A percentile compares a stretch with the other conserved stretches of the same genome.
Conservation (phyloP, 2,329 filamentous ascomycete genomes). For the Neofusicoccum cordaticola region DNA sequence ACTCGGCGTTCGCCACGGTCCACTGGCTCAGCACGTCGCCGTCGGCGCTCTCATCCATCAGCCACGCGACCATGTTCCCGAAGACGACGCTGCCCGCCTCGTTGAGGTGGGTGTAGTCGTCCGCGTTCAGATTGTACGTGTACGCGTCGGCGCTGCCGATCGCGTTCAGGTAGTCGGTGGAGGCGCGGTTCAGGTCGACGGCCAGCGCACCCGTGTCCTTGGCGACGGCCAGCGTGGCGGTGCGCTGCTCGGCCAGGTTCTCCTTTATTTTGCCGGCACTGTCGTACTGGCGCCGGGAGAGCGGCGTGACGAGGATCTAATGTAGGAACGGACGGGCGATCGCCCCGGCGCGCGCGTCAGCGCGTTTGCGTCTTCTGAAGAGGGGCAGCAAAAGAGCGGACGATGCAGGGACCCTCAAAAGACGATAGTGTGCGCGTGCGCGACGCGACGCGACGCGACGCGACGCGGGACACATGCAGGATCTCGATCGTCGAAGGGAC, state of each 20-base stretch:
- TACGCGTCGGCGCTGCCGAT: slow-evolving; percentile 4
- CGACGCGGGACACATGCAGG: background rate
- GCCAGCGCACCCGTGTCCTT: background rate
- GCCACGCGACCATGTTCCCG: slow-evolving; percentile 13
- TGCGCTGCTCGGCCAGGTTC: slow-evolving; percentile 11
- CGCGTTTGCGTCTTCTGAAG: background rate
- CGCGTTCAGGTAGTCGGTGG: slow-evolving; percentile 8
- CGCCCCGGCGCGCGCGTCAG: background rate
- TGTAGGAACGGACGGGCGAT: background rate
- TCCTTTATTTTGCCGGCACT: background rate
- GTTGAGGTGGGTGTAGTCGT: slow-evolving; percentile 13
- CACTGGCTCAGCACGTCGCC: background rate
- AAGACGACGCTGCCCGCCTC: slow-evolving; percentile 9
- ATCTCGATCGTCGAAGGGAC: background rate
- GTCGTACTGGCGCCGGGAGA: slow-evolving; percentile 7
- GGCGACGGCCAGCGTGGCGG: slow-evolving; percentile 4
- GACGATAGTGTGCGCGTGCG: background rate
- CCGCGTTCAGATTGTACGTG: slow-evolving; percentile 4
- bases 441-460: background rate
- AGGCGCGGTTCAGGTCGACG: slow-evolving; percentile 14
- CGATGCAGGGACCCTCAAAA: background rate
- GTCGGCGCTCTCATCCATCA: background rate
- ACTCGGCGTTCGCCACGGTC: background rate
- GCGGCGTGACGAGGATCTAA: slow-evolving; percentile 16
- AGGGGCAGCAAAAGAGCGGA: background rate